Base-by-base conservation (phyloP, 495 filamentous ascomycete genomes). In the Lepraria neglecta region DNA sequence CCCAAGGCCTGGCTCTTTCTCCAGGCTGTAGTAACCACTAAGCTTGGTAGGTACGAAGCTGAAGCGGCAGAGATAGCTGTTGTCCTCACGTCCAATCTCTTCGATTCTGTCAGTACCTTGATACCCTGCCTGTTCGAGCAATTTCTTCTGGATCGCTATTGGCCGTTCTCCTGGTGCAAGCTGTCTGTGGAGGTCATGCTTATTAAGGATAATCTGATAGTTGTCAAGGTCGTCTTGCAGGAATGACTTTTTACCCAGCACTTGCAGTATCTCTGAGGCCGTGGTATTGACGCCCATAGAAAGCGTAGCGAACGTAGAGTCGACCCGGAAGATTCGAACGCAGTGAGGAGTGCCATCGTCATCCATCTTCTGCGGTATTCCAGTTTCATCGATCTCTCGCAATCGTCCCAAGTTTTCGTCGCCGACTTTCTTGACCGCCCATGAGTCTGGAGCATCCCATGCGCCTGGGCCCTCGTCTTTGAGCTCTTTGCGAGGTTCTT, bases 81-180 rank as follows among this genome's bases (percentile, higher is more conserved):
- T 95, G 72, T 99, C 94, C 71, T 99, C 94, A 48, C 94, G 84
- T n/a, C 94, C 94, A 56, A 99, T 85, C 61, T 97, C 94, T 68
- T 97, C 92, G 46, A 97, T 84, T 44, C 82, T 83, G 69, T 99
- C 95, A 27, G 83, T 84, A 33, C 87, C 81, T n/a, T 86, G 87
- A 69, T 96, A 98, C 14, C 94, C 94, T 35, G 91, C 87, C 73
- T 97, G 90, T 72, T 96, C 88, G 9, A 99, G 79, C 30, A 99
- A 78, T 33, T 86, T 83, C 72, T 96, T 97, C 69, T 99, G 95
- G 66, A 99, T 91, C 45, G 90, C 78, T 24, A 99, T 82, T 11
- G 95, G 95, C 42, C 87, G 82, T 72, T 99, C 95, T 31, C 79
- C 80, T 9, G 83, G 78, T 45, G 83, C 81, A 31, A 99, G 78